These are phyloP conservation scores for Aquilaria agallochum DNA, from an alignment of 441 rosid genomes.

Conservation along the genomic window DNA sequence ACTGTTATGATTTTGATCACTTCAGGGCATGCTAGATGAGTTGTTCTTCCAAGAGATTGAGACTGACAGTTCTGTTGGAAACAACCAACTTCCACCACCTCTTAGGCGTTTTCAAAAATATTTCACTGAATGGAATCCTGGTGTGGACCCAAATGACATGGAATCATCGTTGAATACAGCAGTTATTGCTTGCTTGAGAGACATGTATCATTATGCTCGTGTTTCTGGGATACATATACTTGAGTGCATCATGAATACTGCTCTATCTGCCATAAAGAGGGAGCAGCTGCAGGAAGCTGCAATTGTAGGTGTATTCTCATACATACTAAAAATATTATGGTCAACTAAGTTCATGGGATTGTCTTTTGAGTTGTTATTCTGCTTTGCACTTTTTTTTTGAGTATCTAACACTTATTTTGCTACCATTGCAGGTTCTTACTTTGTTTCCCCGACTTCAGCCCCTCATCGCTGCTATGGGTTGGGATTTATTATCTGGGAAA, in stretches of 20 bases:
- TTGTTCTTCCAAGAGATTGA: conserved; percentile 62
- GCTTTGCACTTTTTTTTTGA: conserved; percentile 3
- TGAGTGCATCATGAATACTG: conserved; percentile 73
- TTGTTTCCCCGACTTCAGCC: conserved; percentile 85
- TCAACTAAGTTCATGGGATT: conserved; percentile 3
- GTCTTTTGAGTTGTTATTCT: conserved; percentile 2
- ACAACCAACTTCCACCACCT: conserved; percentile 62
- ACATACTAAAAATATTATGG: conserved; percentile 21
- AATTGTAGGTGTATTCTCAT: conserved; percentile 57
- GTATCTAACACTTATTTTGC: conserved; percentile 5
- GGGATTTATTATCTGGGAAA: conserved; percentile 89
- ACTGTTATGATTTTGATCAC: conserved; percentile 11
- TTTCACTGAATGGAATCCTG: conserved; percentile 39
- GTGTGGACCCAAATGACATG: conserved; percentile 34
- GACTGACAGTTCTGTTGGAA: conserved; percentile 41
- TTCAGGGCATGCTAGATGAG: conserved; percentile 80
- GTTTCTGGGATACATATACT: conserved; percentile 82
- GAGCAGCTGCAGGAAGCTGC: conserved; percentile 82
- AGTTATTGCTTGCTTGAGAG: conserved; percentile 66
- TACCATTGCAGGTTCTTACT: conserved; percentile 54
- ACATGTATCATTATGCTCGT: conserved; percentile 89
- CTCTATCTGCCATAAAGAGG: conserved; percentile 66
- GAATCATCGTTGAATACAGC: conserved; percentile 37
- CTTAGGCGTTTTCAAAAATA: conserved; percentile 55
- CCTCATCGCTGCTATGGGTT: conserved; percentile 89